Conservation (phyloP, 305 asterid species). For the Ilex paraguariensis region DNA sequence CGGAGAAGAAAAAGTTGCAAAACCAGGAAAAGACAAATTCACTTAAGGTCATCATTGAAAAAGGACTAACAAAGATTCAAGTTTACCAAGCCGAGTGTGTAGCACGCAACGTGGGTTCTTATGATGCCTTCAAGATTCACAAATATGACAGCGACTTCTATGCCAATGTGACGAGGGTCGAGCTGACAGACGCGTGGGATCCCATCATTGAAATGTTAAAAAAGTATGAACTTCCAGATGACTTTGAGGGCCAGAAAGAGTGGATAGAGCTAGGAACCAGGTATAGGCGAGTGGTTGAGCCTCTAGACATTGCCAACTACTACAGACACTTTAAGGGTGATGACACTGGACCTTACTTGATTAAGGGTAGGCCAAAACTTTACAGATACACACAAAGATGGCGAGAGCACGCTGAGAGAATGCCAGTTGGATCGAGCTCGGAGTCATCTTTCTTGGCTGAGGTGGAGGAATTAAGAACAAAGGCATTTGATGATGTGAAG, state of each 20-base stretch:
- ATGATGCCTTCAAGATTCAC: conserved; percentile 73
- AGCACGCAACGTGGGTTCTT: conserved; percentile 64
- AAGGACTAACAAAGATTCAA: conserved; percentile 44
- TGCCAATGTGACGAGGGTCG: conserved; percentile 60
- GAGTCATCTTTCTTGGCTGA: conserved; percentile 88
- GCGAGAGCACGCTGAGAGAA: conserved; percentile 67
- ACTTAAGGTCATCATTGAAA: conserved; percentile 40
- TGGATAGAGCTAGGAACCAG: conserved; percentile 73
- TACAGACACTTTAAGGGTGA: conserved; percentile 66
- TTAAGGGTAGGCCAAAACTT: conserved; percentile 62
- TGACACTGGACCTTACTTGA: conserved; percentile 85
- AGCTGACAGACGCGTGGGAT: conserved; percentile 75
- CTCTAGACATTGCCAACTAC: conserved; percentile 86
- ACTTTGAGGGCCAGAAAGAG: conserved; percentile 69
- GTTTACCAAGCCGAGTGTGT: conserved; percentile 65
- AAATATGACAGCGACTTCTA: conserved; percentile 49
- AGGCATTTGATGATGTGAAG: conserved; percentile 36
- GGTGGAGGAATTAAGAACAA: conserved; percentile 70
- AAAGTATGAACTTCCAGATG: conserved; percentile 74
- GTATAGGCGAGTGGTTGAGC: conserved; percentile 67
- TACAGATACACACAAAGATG: conserved; percentile 67
- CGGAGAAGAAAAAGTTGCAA: conserved; percentile 59
- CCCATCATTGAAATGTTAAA: conserved; percentile 70
- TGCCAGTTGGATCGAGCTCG: conserved; percentile 28
- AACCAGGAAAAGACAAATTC: conserved; percentile 57